Percentiles rank a stretch among this genome's conserved stretches.
Conservation (phyloP, 164 flowering plant species). For the Saururus chinensis region DNA sequence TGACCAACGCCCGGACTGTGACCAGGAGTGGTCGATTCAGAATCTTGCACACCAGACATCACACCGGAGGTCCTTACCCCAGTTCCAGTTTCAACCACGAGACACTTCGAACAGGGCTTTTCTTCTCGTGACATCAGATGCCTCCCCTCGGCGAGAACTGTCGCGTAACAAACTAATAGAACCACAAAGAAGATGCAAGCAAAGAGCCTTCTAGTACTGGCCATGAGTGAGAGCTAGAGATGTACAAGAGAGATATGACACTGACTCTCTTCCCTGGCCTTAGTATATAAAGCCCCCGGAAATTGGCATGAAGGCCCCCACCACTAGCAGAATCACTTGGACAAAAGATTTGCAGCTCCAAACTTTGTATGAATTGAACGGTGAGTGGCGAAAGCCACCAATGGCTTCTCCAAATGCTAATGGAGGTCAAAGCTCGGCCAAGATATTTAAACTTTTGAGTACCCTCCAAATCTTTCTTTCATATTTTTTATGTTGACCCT, state of each 20-base stretch:
- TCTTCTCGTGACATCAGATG: background rate
- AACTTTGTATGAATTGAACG: background rate
- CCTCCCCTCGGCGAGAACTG: background rate
- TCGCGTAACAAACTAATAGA: background rate
- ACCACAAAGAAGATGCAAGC: background rate
- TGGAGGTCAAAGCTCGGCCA: background rate
- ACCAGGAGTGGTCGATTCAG: background rate
- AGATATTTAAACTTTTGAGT: background rate
- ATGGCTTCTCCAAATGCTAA: background rate
- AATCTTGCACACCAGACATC: background rate
- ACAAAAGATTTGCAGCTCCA: background rate
- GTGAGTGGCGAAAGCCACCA: slow-evolving; percentile 1
- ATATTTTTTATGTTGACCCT: background rate
- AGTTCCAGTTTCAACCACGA: background rate
- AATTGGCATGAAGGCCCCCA: slow-evolving; percentile 1
- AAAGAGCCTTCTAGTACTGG: too few species aligned
- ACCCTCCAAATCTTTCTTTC: background rate
- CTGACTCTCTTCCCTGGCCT: background rate
- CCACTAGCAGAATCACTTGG: background rate
- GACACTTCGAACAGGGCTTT: background rate
- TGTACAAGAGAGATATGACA: background rate
- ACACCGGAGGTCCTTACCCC: background rate
- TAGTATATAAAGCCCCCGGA: background rate
- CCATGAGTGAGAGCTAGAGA: background rate
- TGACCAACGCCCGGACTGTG: slow-evolving; percentile 1